Percentiles rank a stretch among this genome's conserved stretches.
Conservation (phyloP, 2,329 filamentous ascomycete species). For the Cladosporium sphaerospermum region DNA sequence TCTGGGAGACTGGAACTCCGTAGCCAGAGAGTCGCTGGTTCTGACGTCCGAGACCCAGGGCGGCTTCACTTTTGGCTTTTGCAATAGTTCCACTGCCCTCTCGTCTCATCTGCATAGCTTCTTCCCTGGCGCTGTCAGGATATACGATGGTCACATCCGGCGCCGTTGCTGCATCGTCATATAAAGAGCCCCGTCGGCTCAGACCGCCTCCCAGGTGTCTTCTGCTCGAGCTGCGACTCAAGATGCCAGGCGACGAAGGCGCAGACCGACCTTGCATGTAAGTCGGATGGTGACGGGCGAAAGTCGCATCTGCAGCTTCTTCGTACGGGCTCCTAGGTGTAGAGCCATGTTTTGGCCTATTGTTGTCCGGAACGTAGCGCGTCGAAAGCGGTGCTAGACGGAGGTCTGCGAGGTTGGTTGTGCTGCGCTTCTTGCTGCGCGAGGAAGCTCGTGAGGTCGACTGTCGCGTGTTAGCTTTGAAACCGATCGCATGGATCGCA, state of each 20-base stretch:
- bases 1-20: slow-evolving; percentile 16
- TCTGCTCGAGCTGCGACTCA: slow-evolving; percentile 37
- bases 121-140: slow-evolving; percentile 1
- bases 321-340: slow-evolving; percentile 22
- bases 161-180: slow-evolving; percentile 20
- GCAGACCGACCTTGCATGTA: slow-evolving; percentile 46
- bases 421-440: slow-evolving; percentile 42
- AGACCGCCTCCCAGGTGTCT: slow-evolving; percentile 27
- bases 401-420: slow-evolving; percentile 53
- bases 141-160: slow-evolving; percentile 5
- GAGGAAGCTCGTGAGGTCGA: slow-evolving; percentile 25
- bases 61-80: slow-evolving; percentile 43
- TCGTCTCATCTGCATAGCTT: neutral
- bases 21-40: slow-evolving; percentile 15
- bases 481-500: too few species aligned
- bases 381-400: slow-evolving; percentile 54
- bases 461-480: neutral
- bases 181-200: slow-evolving; percentile 26
- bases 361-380: slow-evolving; percentile 31
- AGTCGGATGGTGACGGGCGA: slow-evolving; percentile 32
- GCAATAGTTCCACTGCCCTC: slow-evolving; percentile 26
- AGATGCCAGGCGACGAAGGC: slow-evolving; percentile 43
- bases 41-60: slow-evolving; percentile 23
- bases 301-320: slow-evolving; percentile 19
- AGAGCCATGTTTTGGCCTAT: slow-evolving; percentile 24